Percentiles rank a stretch among this genome's conserved stretches.
phyloP scores from a whole-genome alignment of 2,329 filamentous ascomycete genomes.

The Cladorrhinum sp. region DNA sequence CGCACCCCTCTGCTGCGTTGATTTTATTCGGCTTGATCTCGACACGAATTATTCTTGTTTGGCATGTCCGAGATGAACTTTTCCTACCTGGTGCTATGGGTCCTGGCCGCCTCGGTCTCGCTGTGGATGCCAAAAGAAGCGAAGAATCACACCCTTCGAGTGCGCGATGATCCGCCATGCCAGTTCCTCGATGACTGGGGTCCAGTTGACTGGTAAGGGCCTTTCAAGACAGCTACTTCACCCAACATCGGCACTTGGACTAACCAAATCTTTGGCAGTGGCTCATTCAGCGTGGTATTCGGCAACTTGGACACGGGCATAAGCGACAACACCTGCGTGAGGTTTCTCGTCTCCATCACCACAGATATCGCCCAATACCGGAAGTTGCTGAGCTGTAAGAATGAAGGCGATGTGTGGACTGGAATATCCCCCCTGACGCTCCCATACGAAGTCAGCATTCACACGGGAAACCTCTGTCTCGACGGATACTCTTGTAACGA shows the following conservation, averaged over 20 bases:
- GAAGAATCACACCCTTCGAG: too few species aligned
- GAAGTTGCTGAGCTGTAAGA: neutral
- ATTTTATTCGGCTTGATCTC: too few species aligned
- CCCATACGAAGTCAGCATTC: conserved; percentile 31
- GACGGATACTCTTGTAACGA: neutral
- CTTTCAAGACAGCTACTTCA: neutral
- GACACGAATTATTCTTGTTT: too few species aligned
- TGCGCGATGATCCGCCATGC: neutral
- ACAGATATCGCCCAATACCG: neutral
- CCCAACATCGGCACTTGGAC: neutral
- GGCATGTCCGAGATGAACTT: too few species aligned
- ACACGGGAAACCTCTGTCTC: neutral
- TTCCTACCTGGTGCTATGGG: too few species aligned
- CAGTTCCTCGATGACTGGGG: neutral
- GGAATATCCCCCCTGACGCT: neutral
- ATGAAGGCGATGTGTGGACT: neutral
- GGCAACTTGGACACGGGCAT: neutral
- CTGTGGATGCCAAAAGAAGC: too few species aligned
- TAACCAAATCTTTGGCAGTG: neutral
- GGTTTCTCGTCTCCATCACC: neutral
- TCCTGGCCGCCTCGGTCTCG: too few species aligned
- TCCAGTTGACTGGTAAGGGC: neutral
- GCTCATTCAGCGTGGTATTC: neutral
- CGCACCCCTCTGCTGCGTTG: too few species aligned
- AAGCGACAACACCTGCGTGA: neutral